phyloP scores from a whole-genome alignment of 2,329 filamentous ascomycete genomes.

The Aspergillus texensis region DNA sequence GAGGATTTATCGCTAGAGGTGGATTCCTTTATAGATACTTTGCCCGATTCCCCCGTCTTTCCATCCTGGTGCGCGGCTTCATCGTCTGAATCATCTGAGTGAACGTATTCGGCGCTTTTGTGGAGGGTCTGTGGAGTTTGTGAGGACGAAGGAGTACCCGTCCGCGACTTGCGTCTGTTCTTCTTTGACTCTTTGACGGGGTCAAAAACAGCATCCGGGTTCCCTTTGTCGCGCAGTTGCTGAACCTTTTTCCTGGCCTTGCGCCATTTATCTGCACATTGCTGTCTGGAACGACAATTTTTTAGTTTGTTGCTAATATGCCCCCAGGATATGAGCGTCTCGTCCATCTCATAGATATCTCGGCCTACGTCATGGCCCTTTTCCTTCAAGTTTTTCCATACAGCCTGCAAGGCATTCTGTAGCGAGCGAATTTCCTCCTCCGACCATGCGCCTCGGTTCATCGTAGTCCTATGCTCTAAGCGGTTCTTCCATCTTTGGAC shows the following conservation, averaged over 20 bases:
- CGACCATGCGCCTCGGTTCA: constrained; percentile 41
- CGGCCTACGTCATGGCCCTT: constrained; percentile 28
- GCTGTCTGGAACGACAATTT: constrained; percentile 39
- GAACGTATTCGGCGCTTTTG: background rate
- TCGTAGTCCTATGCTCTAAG: constrained; percentile 40
- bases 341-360: constrained; percentile 42
- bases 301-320: constrained; percentile 32
- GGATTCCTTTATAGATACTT: background rate
- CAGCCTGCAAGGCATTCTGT: constrained; percentile 28
- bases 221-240: constrained; percentile 22
- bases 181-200: constrained; percentile 11
- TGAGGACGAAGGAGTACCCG: background rate
- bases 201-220: constrained; percentile 31
- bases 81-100: constrained; percentile 1
- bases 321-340: constrained; percentile 36
- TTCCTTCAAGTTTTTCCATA: constrained; percentile 24
- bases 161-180: background rate
- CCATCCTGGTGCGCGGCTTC: background rate
- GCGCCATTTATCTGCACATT: constrained; percentile 45
- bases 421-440: constrained; percentile 35
- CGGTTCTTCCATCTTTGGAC: constrained; percentile 48
- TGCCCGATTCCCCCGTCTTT: background rate
- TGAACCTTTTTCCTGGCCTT: constrained; percentile 31
- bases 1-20: background rate
- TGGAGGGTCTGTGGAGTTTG: background rate